Evolutionary conservation across 768 basidiomycete genomes (phyloP).

Genomic region (Russula foetens): DNA sequence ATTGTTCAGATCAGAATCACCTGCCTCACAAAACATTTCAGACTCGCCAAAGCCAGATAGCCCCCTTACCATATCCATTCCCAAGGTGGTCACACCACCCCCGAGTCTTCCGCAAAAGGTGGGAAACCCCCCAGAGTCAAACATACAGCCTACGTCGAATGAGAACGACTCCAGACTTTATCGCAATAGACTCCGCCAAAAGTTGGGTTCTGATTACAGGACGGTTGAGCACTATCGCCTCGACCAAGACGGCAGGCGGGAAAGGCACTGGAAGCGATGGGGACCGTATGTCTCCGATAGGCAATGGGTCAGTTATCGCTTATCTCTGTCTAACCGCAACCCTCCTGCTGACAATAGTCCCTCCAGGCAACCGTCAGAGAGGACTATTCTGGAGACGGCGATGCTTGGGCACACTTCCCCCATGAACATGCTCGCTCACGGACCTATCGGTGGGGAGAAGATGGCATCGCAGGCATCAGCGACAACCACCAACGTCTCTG

Average conservation of each 20-base stretch:
- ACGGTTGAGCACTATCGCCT: constrained; percentile 81
- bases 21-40: constrained; percentile 17
- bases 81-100: constrained; percentile 38
- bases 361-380: constrained; percentile 91
- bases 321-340: no score
- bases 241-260: constrained; percentile 69
- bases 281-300: constrained; percentile 96
- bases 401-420: constrained; percentile 93
- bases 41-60: constrained; percentile 16
- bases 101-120: constrained; percentile 24
- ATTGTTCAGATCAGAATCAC: constrained; percentile 11
- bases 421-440: constrained; percentile 90
- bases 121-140: neutral
- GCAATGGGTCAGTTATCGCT: constrained; percentile 71
- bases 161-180: constrained; percentile 31
- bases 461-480: constrained; percentile 94
- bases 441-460: constrained; percentile 98
- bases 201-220: constrained; percentile 63
- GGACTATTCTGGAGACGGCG: constrained; percentile 94
- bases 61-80: constrained; percentile 62
- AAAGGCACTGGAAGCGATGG: constrained; percentile 97
- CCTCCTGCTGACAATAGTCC: constrained; percentile 14
- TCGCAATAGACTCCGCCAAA: constrained; percentile 56
- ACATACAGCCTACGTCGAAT: constrained; percentile 11
- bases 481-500: constrained; percentile 96